These are phyloP conservation scores for Lactarius indigo DNA, from an alignment of 768 basidiomycete genomes.

Conservation along the genomic window DNA sequence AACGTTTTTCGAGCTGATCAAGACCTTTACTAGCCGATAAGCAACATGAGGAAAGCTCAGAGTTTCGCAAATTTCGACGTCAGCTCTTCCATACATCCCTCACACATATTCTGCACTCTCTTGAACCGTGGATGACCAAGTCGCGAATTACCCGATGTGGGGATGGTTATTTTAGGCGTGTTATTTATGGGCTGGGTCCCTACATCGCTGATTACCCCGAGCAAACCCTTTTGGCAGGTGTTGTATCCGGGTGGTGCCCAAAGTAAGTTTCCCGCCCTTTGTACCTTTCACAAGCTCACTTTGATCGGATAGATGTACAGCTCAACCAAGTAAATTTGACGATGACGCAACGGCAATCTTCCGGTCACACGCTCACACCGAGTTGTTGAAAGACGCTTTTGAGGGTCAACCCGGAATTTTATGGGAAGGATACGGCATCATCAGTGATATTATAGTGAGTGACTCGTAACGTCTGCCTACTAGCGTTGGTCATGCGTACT, in stretches of 20 bases:
- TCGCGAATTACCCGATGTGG: neutral
- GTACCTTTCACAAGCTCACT: no score
- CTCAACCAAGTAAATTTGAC: no score
- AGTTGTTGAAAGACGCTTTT: no score
- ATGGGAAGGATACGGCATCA: no score
- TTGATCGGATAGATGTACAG: no score
- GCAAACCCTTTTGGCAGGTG: neutral
- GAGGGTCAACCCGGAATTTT: no score
- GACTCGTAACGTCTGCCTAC: neutral
- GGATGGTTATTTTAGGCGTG: neutral
- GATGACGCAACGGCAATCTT: no score
- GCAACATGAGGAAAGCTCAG: no score
- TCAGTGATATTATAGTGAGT: neutral
- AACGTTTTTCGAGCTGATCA: no score
- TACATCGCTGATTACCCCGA: neutral
- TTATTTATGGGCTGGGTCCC: neutral
- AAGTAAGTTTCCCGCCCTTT: neutral
- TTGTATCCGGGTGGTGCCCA: neutral
- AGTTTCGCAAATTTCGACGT: neutral
- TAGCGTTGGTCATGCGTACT: neutral
- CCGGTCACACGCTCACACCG: no score
- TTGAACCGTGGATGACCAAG: neutral
- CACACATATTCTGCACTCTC: no score
- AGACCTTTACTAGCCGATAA: no score
- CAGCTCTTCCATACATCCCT: neutral